Percentiles rank a stretch among this genome's conserved stretches.
Conservation (phyloP, 2,329 filamentous ascomycete genomes). For the Arthroderma sp. region DNA sequence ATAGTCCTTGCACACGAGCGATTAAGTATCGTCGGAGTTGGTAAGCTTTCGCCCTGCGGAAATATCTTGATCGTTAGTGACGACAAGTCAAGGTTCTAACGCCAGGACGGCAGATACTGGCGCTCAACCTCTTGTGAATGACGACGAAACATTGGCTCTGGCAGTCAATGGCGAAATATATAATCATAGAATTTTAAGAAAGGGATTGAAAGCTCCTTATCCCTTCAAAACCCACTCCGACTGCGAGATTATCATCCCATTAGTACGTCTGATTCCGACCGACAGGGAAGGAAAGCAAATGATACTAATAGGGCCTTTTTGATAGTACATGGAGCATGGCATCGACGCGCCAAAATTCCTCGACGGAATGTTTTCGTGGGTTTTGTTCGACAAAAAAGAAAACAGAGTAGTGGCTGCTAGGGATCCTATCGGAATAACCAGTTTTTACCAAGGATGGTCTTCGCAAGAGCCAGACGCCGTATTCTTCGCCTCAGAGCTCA, state of each 20-base stretch:
- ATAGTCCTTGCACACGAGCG: conserved; percentile 91
- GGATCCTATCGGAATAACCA: conserved; percentile 94
- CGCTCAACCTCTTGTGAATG: conserved; percentile 87
- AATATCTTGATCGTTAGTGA: neutral
- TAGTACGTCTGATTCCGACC: conserved; percentile 55
- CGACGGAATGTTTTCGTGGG: conserved; percentile 99
- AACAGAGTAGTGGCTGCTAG: conserved; percentile 87
- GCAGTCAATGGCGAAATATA: conserved; percentile 99
- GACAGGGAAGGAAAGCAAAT: conserved; percentile 98
- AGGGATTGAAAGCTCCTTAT: conserved; percentile 68
- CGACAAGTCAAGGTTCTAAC: conserved; percentile 4
- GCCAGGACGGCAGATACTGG: conserved; percentile 56
- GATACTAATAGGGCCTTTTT: conserved; percentile 67
- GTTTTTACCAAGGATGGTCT: conserved; percentile 89
- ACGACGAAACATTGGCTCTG: conserved; percentile 74
- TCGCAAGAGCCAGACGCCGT: conserved; percentile 70
- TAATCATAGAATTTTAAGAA: conserved; percentile 93
- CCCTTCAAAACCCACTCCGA: conserved; percentile 98
- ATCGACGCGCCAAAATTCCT: conserved; percentile 84
- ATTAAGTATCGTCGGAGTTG: conserved; percentile 92
- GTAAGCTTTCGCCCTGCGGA: conserved; percentile 38
- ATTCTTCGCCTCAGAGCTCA: conserved; percentile 95
- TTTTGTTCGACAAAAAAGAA: conserved; percentile 89
- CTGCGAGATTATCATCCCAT: conserved; percentile 95
- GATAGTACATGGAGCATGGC: conserved; percentile 78